These are phyloP conservation scores for Colletotrichum sp. DNA, from an alignment of 2,329 filamentous ascomycete genomes.

Conservation along the genomic window DNA sequence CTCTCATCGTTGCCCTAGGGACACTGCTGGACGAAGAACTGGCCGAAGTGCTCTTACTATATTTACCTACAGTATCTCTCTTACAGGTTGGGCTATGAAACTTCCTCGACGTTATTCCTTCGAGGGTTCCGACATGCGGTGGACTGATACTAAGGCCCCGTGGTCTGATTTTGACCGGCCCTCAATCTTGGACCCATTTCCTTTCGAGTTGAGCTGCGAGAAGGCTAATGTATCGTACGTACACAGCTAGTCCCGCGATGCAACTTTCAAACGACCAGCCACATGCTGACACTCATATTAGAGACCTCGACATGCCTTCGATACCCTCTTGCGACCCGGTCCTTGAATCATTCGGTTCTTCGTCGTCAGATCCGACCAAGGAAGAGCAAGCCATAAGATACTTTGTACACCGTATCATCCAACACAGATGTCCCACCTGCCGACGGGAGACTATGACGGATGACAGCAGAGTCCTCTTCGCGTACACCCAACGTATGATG, in stretches of 20 bases:
- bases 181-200: not conserved
- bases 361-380: not conserved
- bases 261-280: not conserved
- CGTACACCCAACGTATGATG: not conserved
- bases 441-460: no score
- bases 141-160: not conserved
- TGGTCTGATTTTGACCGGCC: not conserved
- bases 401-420: not conserved
- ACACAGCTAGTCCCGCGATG: not conserved
- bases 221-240: not conserved
- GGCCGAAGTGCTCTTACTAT: not conserved
- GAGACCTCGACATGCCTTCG: not conserved
- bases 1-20: not conserved
- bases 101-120: not conserved
- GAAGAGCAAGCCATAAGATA: not conserved
- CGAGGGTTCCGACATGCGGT: not conserved
- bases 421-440: not conserved
- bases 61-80: not conserved
- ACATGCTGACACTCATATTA: not conserved
- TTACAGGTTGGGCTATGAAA: not conserved
- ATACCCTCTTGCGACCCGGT: not conserved
- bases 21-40: not conserved
- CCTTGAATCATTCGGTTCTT: not conserved
- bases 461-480: not conserved
- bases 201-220: not conserved